Percentiles rank a stretch among this genome's conserved stretches.
Evolutionary conservation across 345 rosid genomes (phyloP).

Genomic region (Camelina hispida): DNA sequence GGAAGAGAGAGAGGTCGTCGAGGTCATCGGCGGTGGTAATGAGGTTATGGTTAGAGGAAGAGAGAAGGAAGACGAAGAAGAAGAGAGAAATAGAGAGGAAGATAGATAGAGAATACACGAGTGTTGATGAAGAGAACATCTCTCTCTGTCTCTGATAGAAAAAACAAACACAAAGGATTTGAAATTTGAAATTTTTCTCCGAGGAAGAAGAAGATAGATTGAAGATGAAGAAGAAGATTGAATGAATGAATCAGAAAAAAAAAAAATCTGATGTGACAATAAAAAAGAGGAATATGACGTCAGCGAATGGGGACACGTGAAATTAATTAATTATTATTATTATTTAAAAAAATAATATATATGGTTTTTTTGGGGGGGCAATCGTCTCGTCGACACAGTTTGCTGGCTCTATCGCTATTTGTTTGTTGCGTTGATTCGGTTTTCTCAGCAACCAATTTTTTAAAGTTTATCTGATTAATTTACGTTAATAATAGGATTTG

Average conservation of each 20-base stretch:
- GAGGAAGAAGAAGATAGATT: conserved; percentile 29
- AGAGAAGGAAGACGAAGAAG: conserved; percentile 52
- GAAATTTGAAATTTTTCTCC: neutral
- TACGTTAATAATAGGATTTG: conserved; percentile 17
- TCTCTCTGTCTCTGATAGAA: neutral
- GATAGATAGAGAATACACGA: conserved; percentile 54
- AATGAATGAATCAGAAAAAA: neutral
- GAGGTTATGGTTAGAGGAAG: conserved; percentile 51
- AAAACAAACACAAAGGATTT: conserved; percentile 11
- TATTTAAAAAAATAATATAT: neutral
- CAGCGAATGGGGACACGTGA: conserved; percentile 42
- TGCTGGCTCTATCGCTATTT: conserved; percentile 28
- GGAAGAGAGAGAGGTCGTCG: conserved; percentile 72
- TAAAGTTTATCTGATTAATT: conserved; percentile 6
- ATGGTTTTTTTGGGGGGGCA: neutral
- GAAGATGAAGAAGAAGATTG: neutral
- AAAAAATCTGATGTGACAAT: conserved; percentile 1
- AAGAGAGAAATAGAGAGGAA: conserved; percentile 59
- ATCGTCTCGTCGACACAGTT: conserved; percentile 31
- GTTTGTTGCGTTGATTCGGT: conserved; percentile 21
- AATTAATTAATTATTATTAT: neutral
- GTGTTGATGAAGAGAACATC: conserved; percentile 66
- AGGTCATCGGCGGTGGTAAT: conserved; percentile 52
- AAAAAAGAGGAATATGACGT: conserved; percentile 40
- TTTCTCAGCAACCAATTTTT: conserved; percentile 31